Evolutionary conservation across 2,329 filamentous ascomycete species (phyloP), one percentile per base, ranked within the genome.

Genomic region (Microcyclosporella mali): DNA sequence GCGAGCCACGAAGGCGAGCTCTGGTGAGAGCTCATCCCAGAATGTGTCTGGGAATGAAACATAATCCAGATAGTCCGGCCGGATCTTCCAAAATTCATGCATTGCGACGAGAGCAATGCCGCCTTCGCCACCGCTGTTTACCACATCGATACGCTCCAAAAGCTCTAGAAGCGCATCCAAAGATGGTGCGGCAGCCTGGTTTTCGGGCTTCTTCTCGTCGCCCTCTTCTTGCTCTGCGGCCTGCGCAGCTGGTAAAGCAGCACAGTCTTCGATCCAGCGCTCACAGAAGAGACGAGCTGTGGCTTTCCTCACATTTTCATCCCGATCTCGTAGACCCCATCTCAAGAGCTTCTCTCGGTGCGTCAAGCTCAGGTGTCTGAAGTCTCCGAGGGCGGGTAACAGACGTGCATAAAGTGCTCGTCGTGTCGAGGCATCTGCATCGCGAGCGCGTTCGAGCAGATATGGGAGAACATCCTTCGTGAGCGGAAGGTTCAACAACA

Each of bases 191-290:
- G 77, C 68, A 45, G 79, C 74, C 41, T 63, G 60, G 28, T 59
- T 58, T 12, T 53, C 47, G 35, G 56, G 66, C 35, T 72, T 70
- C 6, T 75, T 55, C 4, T 75, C 73, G n/a, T n/a, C n/a, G 36
- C 75, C 74, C 21, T 76, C 56, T 12, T 68, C 67, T 6, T 75
- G 71, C 37, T 76, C 75, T 27, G 75, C 76, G 8, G 75, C 69
- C 30, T 79, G 78, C 14, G 73, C 72, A 29, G 81, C 76, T 6
- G 74, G 70, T 1, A 77, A 73, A 2, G 83, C 83, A 4, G 85
- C 88, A 56, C 89, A 95, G 59, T 97, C 88, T 60, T 97, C 90
- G 48, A 98, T 90, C 92, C 92, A 98, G n/a, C 88, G 80, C 60
- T 95, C 89, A 48, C 85, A 81, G 69, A 98, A 98, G 6, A 97